Conservation (phyloP, 2,329 filamentous ascomycete species). For the Truncatella angustata region DNA sequence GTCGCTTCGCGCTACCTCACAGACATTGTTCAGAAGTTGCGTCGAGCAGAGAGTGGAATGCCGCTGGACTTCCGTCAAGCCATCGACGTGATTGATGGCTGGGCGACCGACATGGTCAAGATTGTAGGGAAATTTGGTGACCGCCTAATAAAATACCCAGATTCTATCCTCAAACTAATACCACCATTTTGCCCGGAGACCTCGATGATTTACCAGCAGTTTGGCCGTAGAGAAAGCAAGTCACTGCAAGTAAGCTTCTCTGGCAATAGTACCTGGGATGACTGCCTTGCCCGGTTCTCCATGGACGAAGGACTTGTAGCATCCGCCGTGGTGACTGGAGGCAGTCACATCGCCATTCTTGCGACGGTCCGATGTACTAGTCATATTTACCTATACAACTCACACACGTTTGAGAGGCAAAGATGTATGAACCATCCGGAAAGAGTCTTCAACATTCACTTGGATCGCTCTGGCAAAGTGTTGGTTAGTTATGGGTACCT, state of each 20-base stretch:
- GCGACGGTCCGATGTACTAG: slow-evolving; percentile 10
- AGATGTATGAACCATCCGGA: slow-evolving; percentile 20
- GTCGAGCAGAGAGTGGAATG: background rate
- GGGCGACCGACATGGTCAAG: background rate
- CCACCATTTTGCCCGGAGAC: slow-evolving; percentile 36
- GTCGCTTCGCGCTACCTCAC: background rate
- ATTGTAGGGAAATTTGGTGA: slow-evolving; percentile 17
- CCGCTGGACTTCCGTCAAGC: background rate
- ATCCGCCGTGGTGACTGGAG: slow-evolving; percentile 14
- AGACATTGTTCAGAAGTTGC: background rate
- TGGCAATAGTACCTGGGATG: background rate
- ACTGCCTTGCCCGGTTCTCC: slow-evolving; percentile 22
- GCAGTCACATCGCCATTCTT: slow-evolving; percentile 15
- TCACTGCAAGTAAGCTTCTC: slow-evolving; percentile 15
- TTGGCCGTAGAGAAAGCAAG: slow-evolving; percentile 21
- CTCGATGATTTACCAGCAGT: slow-evolving; percentile 32
- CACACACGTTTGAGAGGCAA: slow-evolving; percentile 19
- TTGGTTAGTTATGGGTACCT: slow-evolving; percentile 27
- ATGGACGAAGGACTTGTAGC: slow-evolving; percentile 9
- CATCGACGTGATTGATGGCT: background rate
- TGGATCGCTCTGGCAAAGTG: slow-evolving; percentile 18
- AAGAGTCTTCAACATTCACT: slow-evolving; percentile 17
- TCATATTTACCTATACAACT: slow-evolving; percentile 20
- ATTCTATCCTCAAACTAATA: slow-evolving; percentile 34
- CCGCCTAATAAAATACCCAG: slow-evolving; percentile 23